Percentiles rank a stretch among this genome's conserved stretches.
Evolutionary conservation across 2,329 filamentous ascomycete genomes (phyloP).

Genomic region (Leptographium wingfieldii): DNA sequence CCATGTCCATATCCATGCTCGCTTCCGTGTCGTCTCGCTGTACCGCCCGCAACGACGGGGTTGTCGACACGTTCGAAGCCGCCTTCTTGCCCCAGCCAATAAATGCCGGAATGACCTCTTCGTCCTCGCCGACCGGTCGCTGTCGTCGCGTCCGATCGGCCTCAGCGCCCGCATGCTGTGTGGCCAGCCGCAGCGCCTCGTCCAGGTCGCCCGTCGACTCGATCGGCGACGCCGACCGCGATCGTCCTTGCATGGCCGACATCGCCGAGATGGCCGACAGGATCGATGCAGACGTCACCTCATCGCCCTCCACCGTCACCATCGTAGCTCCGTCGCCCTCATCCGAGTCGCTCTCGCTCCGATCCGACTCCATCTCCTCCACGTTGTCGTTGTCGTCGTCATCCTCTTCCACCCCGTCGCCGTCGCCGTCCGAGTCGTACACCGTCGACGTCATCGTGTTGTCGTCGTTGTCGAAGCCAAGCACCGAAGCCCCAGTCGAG

Average conservation of each 20-base stretch:
- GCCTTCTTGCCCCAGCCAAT: slow-evolving; percentile 55
- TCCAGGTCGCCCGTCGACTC: slow-evolving; percentile 65
- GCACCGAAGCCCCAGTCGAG: slow-evolving; percentile 18
- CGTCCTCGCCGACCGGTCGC: slow-evolving; percentile 50
- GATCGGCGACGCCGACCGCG: slow-evolving; percentile 35
- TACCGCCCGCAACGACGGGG: background rate
- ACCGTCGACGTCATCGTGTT: slow-evolving; percentile 65
- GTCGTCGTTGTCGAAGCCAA: slow-evolving; percentile 22
- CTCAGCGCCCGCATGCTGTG: slow-evolving; percentile 49
- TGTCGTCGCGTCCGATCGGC: slow-evolving; percentile 27
- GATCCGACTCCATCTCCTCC: slow-evolving; percentile 27
- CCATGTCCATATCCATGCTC: slow-evolving; percentile 31
- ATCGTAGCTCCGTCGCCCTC: slow-evolving; percentile 63
- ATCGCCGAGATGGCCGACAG: slow-evolving; percentile 30
- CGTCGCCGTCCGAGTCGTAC: slow-evolving; percentile 53
- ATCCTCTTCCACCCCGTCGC: slow-evolving; percentile 39
- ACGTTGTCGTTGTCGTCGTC: slow-evolving; percentile 40
- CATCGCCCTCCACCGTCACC: slow-evolving; percentile 72
- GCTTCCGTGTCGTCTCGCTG: slow-evolving; percentile 29
- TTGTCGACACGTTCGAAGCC: background rate
- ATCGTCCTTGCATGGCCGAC: slow-evolving; percentile 30
- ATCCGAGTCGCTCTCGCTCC: slow-evolving; percentile 41
- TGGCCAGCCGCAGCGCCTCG: slow-evolving; percentile 62
- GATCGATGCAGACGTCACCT: slow-evolving; percentile 57
- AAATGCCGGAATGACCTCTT: slow-evolving; percentile 65